Conservation (phyloP, 257 asterid species). For the Solanum infundibuliforme region DNA sequence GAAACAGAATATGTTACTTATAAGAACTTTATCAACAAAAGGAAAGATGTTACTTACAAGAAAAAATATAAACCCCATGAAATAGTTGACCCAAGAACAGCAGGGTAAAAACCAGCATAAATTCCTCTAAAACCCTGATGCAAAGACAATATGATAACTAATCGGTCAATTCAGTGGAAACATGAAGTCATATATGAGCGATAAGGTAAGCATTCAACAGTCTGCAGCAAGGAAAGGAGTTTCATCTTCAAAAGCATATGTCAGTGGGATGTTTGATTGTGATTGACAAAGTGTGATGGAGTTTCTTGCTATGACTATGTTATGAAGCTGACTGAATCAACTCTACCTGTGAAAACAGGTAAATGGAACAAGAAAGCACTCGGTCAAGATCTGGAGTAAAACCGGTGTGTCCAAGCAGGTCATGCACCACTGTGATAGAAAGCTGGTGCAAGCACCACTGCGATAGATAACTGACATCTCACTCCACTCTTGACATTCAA, state of each 20-base stretch:
- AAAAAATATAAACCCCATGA: slow-evolving; percentile 94
- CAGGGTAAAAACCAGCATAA: slow-evolving; percentile 91
- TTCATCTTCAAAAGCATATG: not conserved
- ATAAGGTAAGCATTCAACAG: not conserved
- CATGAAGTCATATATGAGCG: not conserved
- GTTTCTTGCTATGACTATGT: not conserved
- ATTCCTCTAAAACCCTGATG: slow-evolving; percentile 89
- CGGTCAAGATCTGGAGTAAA: not conserved
- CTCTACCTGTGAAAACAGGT: not conserved
- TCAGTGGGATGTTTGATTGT: not conserved
- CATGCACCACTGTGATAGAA: not conserved
- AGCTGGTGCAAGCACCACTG: not conserved
- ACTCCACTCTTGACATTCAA: not conserved
- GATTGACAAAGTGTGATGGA: not conserved
- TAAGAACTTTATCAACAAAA: not conserved
- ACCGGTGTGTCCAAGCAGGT: not conserved
- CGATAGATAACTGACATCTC: not conserved
- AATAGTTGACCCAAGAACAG: slow-evolving; percentile 93
- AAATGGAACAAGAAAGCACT: not conserved
- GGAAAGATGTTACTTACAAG: slow-evolving; percentile 48
- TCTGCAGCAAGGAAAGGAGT: not conserved
- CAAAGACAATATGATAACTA: not conserved
- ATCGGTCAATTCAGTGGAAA: not conserved
- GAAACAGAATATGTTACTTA: not conserved
- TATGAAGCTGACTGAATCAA: not conserved